Evolutionary conservation across 768 basidiomycete species (phyloP).

Genomic region (Trametopsis cervina): DNA sequence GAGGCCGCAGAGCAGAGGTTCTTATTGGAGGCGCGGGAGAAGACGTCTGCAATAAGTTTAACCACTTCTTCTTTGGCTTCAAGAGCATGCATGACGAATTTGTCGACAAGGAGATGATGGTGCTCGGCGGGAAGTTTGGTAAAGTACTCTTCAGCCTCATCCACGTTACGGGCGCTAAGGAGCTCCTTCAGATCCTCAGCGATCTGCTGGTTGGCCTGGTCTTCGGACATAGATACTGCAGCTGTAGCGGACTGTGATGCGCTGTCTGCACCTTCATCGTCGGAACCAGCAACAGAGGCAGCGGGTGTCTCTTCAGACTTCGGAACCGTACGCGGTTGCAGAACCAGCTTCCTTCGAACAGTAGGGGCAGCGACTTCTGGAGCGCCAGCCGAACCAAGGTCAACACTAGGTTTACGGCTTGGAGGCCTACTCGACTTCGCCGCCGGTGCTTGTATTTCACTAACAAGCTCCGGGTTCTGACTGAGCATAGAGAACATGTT

Average conservation of each 20-base stretch:
- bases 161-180: slow-evolving; percentile 74
- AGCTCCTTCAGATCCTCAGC: slow-evolving; percentile 82
- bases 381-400: slow-evolving; percentile 36
- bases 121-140: slow-evolving; percentile 58
- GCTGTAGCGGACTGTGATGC: slow-evolving; percentile 1
- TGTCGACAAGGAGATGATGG: slow-evolving; percentile 63
- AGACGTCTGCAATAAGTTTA: slow-evolving; percentile 69
- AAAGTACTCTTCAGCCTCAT: slow-evolving; percentile 88
- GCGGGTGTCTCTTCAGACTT: slow-evolving; percentile 35
- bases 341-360: slow-evolving; percentile 58
- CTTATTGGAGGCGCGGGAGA: slow-evolving; percentile 54
- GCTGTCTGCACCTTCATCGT: slow-evolving; percentile 37
- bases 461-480: slow-evolving; percentile 48
- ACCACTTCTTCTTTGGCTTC: slow-evolving; percentile 81
- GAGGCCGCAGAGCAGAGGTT: slow-evolving; percentile 47
- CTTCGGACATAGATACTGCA: slow-evolving; percentile 50
- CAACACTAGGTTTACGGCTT: slow-evolving; percentile 45
- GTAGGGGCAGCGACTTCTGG: slow-evolving; percentile 41
- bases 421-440: slow-evolving; percentile 46
- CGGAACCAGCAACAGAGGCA: slow-evolving; percentile 42
- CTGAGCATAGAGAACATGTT: slow-evolving; percentile 90
- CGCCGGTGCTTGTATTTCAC: slow-evolving; percentile 36
- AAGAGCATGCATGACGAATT: slow-evolving; percentile 61
- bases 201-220: slow-evolving; percentile 68
- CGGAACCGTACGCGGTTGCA: slow-evolving; percentile 75